These are phyloP conservation scores for Trichosanthes truncata DNA, from an alignment of 306 rosid genomes.

Conservation along the genomic window DNA sequence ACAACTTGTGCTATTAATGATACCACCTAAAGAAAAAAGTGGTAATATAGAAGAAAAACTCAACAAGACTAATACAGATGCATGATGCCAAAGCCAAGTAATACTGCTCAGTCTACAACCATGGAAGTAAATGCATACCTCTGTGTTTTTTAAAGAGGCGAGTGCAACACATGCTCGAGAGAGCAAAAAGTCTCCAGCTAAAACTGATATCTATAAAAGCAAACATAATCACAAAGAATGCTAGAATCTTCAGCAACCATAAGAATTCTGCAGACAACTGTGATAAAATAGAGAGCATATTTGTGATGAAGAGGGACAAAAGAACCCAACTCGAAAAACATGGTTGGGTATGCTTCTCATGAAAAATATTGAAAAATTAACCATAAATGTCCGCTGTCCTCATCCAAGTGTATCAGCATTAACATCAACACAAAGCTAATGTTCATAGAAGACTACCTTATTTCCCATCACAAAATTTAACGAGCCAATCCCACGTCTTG, in stretches of 20 bases:
- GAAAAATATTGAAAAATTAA: not conserved
- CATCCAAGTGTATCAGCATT: not conserved
- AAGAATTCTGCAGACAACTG: not conserved
- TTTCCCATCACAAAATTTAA: conserved; percentile 84
- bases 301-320: not conserved
- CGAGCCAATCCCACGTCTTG: conserved; percentile 86
- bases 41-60: conserved; percentile 13
- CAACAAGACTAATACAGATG: not conserved
- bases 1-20: conserved; percentile 66
- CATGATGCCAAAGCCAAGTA: not conserved
- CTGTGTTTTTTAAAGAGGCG: conserved; percentile 80
- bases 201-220: conserved; percentile 57
- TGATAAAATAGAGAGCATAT: conserved; percentile 7
- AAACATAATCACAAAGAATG: conserved; percentile 10
- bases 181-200: conserved; percentile 95
- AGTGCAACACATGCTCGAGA: conserved; percentile 96
- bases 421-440: not conserved
- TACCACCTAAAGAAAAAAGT: conserved; percentile 54
- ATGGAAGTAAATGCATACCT: conserved; percentile 36
- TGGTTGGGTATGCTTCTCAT: not conserved
- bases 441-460: conserved; percentile 39
- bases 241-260: conserved; percentile 12
- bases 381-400: not conserved
- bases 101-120: conserved; percentile 9
- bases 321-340: conserved; percentile 11